Evolutionary conservation across 768 basidiomycete species (phyloP), one percentile per base, ranked within the genome.

Genomic region (Serpula lacrymans): DNA sequence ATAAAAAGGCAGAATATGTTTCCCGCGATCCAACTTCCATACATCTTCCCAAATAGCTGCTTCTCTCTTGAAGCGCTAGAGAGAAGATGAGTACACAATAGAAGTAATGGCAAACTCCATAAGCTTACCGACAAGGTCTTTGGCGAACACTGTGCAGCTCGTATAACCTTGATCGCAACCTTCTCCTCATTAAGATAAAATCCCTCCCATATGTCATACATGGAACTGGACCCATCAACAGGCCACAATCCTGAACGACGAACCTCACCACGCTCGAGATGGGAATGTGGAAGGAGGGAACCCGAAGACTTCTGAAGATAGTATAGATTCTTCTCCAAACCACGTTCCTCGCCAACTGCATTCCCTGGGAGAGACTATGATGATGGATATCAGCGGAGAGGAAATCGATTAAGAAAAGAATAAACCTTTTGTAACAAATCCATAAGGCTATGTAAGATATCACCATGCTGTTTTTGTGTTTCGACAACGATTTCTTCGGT

Each of bases 141-240:
- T 5, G 74, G 74, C 37, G 69, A 64, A 21, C 70, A 66, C 35
- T 72, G 64, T 33, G 78, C 69, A 9, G 75, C 71, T 26, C 78
- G 72, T 23, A 80, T 57, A 6, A 71, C 67, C 50, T 80, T 80
- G 53, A 80, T 72, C 3, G 75, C 72, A 2, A 80, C 78, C 43
- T 75, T 77, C 47, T 78, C 73, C 34, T 68, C 62, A 23, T 65
- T 63, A 1, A 80, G 65, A 58, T 77, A 80, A 8, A 72, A 22
- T 3, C 79, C 79, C 51, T 79, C 75, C 67, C 67, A 66, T 34
- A 77, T 71, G 54, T 77, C 78, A n/a, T n/a, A n/a, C 65, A 78
- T 77, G 3, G 71, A 65, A 11, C 70, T 67, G 6, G 70, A 74
- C 21, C 75, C 75, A 29, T 69, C 69, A 35, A 77, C 68, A 6